Base-by-base conservation (phyloP, 2,329 filamentous ascomycete genomes). In the Arthrobotrys entomopaga region DNA sequence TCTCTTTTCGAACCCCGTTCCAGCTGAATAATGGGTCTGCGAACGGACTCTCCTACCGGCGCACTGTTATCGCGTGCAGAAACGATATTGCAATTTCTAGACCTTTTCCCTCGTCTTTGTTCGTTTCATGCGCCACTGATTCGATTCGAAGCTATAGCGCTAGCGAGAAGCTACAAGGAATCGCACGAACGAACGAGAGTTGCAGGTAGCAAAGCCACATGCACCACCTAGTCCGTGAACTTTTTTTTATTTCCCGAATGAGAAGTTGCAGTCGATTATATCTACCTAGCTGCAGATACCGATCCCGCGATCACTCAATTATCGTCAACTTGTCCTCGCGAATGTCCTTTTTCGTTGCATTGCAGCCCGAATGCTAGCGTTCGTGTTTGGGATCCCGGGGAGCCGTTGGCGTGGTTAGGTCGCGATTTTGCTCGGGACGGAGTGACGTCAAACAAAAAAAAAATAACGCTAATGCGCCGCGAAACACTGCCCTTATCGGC, bases 371-470 rank as follows among this genome's bases (percentile, higher is more conserved):
- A 26, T 26, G 7, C 24, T 26, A 26, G 24, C 24, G 24, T 26
- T 26, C 24, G 24, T n/a, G 24, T 26, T 26, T 26, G 24, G 24
- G 24, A 26, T 26, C 24, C 24, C n/a, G n/a, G n/a, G n/a, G n/a
- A n/a, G n/a, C n/a, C n/a, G n/a, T n/a, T n/a, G n/a, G n/a, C n/a
- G n/a, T n/a, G n/a, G n/a, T n/a, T n/a, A n/a, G n/a, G n/a, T n/a
- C n/a, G n/a, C n/a, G n/a, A n/a, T n/a, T n/a, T n/a, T 26, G 24
- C 7, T 26, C 24, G 24, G 24, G 24, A 26, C 24, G 42, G n/a
- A 59, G 53, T 59, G 63, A 59, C 54, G 63, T 66, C 63, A 66
- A 66, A 26, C 40, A n/a, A n/a, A n/a, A n/a, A n/a, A n/a, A n/a
- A 26, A 26, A 26, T 26, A 26, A n/a, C 63, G 38, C 52, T 34